Evolutionary conservation across 2,329 filamentous ascomycete species (phyloP), one percentile per base, ranked within the genome.

Genomic region (Calonectria hawksworthii): DNA sequence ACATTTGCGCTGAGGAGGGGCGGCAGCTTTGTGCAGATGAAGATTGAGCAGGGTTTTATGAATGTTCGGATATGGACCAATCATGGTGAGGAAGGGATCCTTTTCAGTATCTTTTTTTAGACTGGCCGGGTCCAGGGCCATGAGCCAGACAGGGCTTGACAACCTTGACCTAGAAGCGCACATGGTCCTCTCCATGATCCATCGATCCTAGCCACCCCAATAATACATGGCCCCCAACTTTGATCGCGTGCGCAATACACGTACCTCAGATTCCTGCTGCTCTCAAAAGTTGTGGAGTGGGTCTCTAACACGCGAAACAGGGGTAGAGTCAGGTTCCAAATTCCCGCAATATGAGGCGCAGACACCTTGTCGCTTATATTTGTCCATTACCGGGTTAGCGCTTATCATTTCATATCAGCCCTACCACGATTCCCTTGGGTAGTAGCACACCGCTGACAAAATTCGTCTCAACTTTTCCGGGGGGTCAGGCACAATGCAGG

Each of bases 201-300:
- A 23, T 47, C n/a, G 74, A 80, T 30, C 77, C 78, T 0, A 80
- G 79, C 50, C 56, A 41, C 56, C 28, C 32, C n/a, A 47, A 64
- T 4, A 54, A 47, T n/a, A n/a, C n/a, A 65, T 18, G 41, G 61
- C 61, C 61, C 61, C 38, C 61, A 65, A 65, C 2, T 44, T 18
- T 47, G 36, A 10, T 65, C 61, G 61, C 28, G 26, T 65, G 38
- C 10, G 13, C 6, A 11, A 32, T 16, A 32, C 28, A 34, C 14
- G n/a, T 36, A 41, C n/a, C 14, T 11, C 34, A n/a, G 21, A 32
- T 23, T 5, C 21, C 38, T 18, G 30, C 21, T 23, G 21, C 56
- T 21, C 34, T 50, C 26, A 30, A 47, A 3, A 18, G 18, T 32
- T 23, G 6, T 65, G 23, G 18, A 13, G 61, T 50, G 61, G 61